These are phyloP conservation scores for Rhododendron ovatum DNA, from an alignment of 148 eudicot species.

Conservation along the genomic window DNA sequence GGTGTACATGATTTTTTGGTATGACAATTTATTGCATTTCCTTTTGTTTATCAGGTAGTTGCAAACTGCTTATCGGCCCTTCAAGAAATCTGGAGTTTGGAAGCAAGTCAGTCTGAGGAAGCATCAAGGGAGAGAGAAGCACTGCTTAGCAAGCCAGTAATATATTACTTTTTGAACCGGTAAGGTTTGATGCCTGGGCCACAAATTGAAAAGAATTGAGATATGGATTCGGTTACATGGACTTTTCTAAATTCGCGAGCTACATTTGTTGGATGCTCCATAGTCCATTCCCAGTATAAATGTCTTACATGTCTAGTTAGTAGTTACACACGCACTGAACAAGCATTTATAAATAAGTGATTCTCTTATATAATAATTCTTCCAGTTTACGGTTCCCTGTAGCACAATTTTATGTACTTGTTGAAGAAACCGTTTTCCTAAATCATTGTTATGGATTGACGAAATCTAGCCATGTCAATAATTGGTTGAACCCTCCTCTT, in stretches of 20 bases:
- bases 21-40: constrained; percentile 3
- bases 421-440: neutral
- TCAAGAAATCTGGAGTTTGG: constrained; percentile 96
- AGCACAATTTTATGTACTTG: neutral
- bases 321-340: neutral
- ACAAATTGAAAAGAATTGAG: neutral
- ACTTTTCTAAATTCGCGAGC: neutral
- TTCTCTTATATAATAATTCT: neutral
- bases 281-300: neutral
- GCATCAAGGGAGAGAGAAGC: constrained; percentile 86
- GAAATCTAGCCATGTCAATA: neutral
- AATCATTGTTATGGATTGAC: neutral
- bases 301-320: neutral
- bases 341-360: neutral
- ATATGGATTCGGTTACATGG: neutral
- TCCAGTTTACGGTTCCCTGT: neutral
- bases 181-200: constrained; percentile 13
- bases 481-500: neutral
- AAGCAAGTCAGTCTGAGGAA: constrained; percentile 85
- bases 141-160: constrained; percentile 78
- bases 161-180: constrained; percentile 82
- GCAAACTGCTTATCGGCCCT: constrained; percentile 81
- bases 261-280: neutral
- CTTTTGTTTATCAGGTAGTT: constrained; percentile 59
- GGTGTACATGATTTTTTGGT: neutral